A percentile compares a stretch with the other conserved stretches of the same genome.
Conservation (phyloP, 2,329 filamentous ascomycete genomes). For the Phyllosticta ampelicida region DNA sequence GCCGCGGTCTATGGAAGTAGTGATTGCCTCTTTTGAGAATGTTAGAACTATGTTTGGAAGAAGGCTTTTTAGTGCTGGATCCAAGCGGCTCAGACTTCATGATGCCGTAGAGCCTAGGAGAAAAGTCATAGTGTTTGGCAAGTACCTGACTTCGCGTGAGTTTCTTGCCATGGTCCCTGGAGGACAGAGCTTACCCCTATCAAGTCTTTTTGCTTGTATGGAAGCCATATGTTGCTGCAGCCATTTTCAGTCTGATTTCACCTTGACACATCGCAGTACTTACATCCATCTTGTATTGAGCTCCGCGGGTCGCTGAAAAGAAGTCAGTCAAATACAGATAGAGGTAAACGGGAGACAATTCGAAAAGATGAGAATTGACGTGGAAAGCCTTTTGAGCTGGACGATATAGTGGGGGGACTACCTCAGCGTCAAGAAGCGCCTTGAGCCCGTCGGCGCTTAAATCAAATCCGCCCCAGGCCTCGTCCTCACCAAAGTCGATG, state of each 20-base stretch:
- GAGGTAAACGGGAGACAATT: background rate
- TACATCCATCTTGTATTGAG: slow-evolving; percentile 61
- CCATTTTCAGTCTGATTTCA: background rate
- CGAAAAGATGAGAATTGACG: background rate
- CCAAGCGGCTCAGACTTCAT: slow-evolving; percentile 48
- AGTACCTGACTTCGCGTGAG: slow-evolving; percentile 29
- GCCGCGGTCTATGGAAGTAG: background rate
- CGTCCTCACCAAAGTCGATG: slow-evolving; percentile 50
- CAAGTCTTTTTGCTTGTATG: slow-evolving; percentile 46
- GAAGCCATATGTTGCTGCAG: slow-evolving; percentile 57
- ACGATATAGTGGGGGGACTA: slow-evolving; percentile 7
- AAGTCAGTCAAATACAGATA: background rate
- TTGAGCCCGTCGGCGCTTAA: slow-evolving; percentile 32
- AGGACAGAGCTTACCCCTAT: slow-evolving; percentile 33
- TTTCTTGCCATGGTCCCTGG: background rate
- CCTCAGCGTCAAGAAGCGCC: slow-evolving; percentile 18
- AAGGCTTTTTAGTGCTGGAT: slow-evolving; percentile 12
- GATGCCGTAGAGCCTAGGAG: slow-evolving; percentile 52
- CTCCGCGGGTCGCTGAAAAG: slow-evolving; percentile 33
- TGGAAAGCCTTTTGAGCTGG: background rate
- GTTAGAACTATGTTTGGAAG: slow-evolving; percentile 11
- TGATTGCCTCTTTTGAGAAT: slow-evolving; percentile 2
- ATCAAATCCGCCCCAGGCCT: slow-evolving; percentile 47
- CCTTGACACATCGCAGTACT: slow-evolving; percentile 16
- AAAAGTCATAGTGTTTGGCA: slow-evolving; percentile 55